Evolutionary conservation across 768 basidiomycete genomes (phyloP), one percentile per base, ranked within the genome.

Genomic region (Agrocybe chaxingu): DNA sequence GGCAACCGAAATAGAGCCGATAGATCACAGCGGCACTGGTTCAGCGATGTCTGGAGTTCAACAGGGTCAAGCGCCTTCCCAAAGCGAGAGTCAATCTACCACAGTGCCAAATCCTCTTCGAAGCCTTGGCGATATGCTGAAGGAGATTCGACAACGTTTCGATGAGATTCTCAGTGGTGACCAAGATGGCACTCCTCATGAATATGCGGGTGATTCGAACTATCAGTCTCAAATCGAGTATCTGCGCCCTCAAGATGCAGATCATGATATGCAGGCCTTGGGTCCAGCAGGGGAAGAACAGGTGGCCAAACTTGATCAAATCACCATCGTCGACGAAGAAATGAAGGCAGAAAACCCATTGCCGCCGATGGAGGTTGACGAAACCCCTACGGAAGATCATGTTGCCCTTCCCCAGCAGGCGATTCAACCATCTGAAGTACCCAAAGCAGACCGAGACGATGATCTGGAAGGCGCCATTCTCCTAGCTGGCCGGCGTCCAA

Each of bases 201-300:
- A 75, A 36, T 61, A 65, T n/a, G 53, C 62, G 13, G 70, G 73
- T 37, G 71, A 78, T 34, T 63, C 69, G 0, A 66, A 61, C 8
- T 65, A 67, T 11, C 60, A 71, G 2, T 69, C 78, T 7, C 80
- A 84, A 56, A 66, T 97, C 10, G 91, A 97, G 64, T 92, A 96
- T 66, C 69, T 89, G 36, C 76, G 76, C 49, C 80, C 88, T 1
- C 84, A 85, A 35, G 85, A 87, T 42, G 74, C 70, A 29, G 82
- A 80, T 53, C 71, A 86, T 48, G 80, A 86, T 32, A 89, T 89
- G 82, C 92, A 96, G 67, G 92, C 94, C 1, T 78, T 98, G 16
- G 96, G 92, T 5, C 84, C 92, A 1, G 87, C 95, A 2, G 84
- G 79, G 8, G 85, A 91, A 38, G 92, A 96, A 57, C 83, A 94